Base-by-base conservation (phyloP, 2,329 filamentous ascomycete species). In the Cladosporium sp. region DNA sequence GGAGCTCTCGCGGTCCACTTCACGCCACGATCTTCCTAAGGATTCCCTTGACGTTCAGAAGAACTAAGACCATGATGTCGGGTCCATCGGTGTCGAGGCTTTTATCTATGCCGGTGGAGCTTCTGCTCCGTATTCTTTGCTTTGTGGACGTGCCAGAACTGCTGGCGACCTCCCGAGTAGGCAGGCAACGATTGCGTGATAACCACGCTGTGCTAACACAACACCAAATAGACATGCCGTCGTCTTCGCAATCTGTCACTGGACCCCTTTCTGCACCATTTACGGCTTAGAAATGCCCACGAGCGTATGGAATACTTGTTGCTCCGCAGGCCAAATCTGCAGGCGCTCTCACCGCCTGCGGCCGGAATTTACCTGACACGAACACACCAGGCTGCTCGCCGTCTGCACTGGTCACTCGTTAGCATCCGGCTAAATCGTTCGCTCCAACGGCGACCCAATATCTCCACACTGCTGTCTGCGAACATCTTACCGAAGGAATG, bases 401-500 rank as follows among this genome's bases (percentile, higher is more conserved):
- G 76, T 18, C 76, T 89, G 2, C 80, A 79, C 43, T 78, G 83
- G 52, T 84, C 77, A 11, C 74, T 89, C 2, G 79, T 83, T 5
- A 78, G 79, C 48, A 87, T 87, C 61, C 80, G 80, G 31, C 75
- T 89, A 4, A 79, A 83, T 22, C 79, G 80, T 44, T 78, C 79
- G 9, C 74, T 88, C 2, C 77, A 80, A 14, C 70, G 75, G 8
- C 76, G 85, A 1, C 84, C 84, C 0, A 78, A 80, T 2, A 74
- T 79, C 5, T 77, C 81, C 55, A 74, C 76, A 8, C 74, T 89
- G 6, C 82, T 86, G 3, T 75, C 80, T 58, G 76, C 82, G 10
- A 79, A 79, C 28, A 84, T 89, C 31, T 70, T 89, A 31, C 85
- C 84, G 1, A 73, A 74, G 42, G 84, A 87, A 66, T 85, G 82